Conservation (phyloP, 768 basidiomycete genomes). For the Flagelloscypha sp. region DNA sequence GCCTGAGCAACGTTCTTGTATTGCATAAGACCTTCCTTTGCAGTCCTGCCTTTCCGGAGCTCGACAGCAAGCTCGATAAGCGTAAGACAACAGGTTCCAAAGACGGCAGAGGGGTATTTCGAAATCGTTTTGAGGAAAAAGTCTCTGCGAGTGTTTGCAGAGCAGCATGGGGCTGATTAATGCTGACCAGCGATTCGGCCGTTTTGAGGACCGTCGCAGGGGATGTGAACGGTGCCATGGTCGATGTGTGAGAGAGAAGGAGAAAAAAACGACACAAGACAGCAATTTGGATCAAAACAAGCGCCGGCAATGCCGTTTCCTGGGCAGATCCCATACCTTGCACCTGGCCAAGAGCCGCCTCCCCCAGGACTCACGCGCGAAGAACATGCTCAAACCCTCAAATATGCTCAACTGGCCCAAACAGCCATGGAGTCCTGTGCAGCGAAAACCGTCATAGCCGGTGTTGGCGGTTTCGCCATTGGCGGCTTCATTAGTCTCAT, state of each 20-base stretch:
- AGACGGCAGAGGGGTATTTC: constrained; percentile 77
- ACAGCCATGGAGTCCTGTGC: constrained; percentile 82
- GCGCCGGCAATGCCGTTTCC: too few species aligned
- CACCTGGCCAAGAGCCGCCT: constrained; percentile 80
- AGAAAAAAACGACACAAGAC: too few species aligned
- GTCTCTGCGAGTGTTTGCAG: constrained; percentile 87
- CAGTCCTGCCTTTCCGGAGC: constrained; percentile 86
- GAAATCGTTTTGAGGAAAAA: constrained; percentile 90
- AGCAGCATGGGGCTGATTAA: constrained; percentile 84
- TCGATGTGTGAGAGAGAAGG: constrained; percentile 13
- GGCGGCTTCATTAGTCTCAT: constrained; percentile 96
- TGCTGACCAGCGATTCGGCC: constrained; percentile 89
- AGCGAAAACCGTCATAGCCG: constrained; percentile 73
- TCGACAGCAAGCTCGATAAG: constrained; percentile 96
- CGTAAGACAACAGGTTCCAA: constrained; percentile 95
- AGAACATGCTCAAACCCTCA: constrained; percentile 68
- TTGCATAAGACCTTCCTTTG: constrained; percentile 92
- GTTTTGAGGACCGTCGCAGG: constrained; percentile 88
- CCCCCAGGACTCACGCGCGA: constrained; percentile 80
- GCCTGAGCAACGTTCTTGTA: constrained; percentile 99
- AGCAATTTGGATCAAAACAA: too few species aligned
- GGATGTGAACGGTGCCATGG: constrained; percentile 85
- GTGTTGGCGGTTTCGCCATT: constrained; percentile 78
- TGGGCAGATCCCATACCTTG: constrained; percentile 64
- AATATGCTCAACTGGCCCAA: constrained; percentile 65